A percentile compares a stretch with the other conserved stretches of the same genome.
phyloP scores from a whole-genome alignment of 2,329 filamentous ascomycete genomes.

The Pseudocercospora crystallina region DNA sequence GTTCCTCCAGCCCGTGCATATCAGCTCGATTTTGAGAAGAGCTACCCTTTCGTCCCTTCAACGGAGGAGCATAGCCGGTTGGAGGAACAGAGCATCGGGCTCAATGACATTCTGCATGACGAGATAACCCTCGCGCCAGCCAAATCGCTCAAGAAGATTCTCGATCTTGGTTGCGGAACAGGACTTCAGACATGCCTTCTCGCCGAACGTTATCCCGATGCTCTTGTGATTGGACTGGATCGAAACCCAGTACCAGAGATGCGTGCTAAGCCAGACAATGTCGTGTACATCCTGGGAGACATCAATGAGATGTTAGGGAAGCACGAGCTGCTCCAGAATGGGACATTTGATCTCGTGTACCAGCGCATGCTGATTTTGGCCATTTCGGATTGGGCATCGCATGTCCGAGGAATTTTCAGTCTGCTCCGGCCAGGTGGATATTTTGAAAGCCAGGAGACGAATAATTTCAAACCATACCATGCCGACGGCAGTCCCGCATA shows the following conservation, averaged over 20 bases:
- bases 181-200: not conserved
- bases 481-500: no score
- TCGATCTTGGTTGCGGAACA: not conserved
- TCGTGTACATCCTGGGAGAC: not conserved
- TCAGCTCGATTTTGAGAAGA: no score
- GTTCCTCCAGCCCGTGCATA: no score
- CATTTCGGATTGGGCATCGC: not conserved
- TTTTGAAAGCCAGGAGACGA: no score
- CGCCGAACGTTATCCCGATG: not conserved
- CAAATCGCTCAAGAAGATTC: not conserved
- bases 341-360: not conserved
- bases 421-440: no score
- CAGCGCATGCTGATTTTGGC: not conserved
- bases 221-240: slow-evolving; percentile 1
- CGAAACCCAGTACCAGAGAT: not conserved
- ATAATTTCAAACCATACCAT: no score
- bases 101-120: not conserved
- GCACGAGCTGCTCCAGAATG: not conserved
- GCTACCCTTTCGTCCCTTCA: no score
- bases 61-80: not conserved
- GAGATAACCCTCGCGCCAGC: not conserved
- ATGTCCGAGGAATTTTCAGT: no score
- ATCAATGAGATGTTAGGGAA: not conserved
- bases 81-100: not conserved
- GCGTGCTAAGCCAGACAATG: not conserved